phyloP scores from a whole-genome alignment of 2,329 filamentous ascomycete species.

The Stemphylium beticola region DNA sequence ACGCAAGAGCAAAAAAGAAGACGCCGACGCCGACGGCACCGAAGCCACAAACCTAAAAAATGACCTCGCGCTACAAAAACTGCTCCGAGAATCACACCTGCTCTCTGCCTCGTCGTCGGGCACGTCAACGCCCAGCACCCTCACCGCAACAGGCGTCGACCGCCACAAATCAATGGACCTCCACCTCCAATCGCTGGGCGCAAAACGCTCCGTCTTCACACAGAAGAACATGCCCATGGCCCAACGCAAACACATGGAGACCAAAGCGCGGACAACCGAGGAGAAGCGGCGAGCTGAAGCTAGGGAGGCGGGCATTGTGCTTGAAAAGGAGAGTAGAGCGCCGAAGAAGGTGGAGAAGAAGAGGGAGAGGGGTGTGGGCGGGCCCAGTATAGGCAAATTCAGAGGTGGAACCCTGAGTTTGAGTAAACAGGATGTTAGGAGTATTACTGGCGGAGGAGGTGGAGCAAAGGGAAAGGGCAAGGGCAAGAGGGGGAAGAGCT shows the following conservation, averaged over 20 bases:
- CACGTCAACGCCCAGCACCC: conserved; percentile 43
- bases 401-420: conserved; percentile 78
- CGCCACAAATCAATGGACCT: conserved; percentile 84
- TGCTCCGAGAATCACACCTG: conserved; percentile 90
- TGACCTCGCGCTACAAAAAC: conserved; percentile 87
- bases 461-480: conserved; percentile 22
- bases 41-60: conserved; percentile 78
- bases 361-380: conserved; percentile 70
- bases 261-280: conserved; percentile 70
- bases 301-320: conserved; percentile 85
- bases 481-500: conserved; percentile 16
- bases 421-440: conserved; percentile 76
- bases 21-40: conserved; percentile 56
- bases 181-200: conserved; percentile 79
- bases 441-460: conserved; percentile 64
- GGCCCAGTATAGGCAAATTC: conserved; percentile 80
- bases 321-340: conserved; percentile 65
- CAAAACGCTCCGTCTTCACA: conserved; percentile 74
- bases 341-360: conserved; percentile 53
- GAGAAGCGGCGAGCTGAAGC: conserved; percentile 77
- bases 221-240: conserved; percentile 90
- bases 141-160: conserved; percentile 67
- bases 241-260: conserved; percentile 82
- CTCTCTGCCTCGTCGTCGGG: conserved; percentile 64
- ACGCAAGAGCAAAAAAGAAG: conserved; percentile 17